Evolutionary conservation across 495 filamentous ascomycete species (phyloP), one percentile per base, ranked within the genome.

Genomic region (Lepidopterella palustris): DNA sequence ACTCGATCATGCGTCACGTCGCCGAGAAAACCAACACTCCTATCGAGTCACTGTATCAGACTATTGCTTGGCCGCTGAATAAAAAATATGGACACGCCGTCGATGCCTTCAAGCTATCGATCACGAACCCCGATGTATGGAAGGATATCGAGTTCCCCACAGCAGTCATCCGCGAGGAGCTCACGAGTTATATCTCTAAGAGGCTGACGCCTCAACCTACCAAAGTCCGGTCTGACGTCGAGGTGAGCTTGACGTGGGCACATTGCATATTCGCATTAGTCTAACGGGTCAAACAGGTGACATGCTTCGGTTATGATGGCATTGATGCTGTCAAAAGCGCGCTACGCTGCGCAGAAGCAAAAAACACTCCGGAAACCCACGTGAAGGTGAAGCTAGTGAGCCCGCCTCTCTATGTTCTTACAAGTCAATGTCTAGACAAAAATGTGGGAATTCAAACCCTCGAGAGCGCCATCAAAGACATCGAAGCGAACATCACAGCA

Each of bases 101-200:
- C 64, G 93, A 98, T 72, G 95, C 95, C 5, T 97, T 98, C 82
- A 97, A 97, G 80, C 85, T 96, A 18, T 92, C 90, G 52, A 98
- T 98, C 78, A 97, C 95, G 29, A 97, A 97, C 79, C 89, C 92
- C 50, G 89, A 93, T 54, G 90, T 97, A 24, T 98, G 93, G 93
- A 85, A 87, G 61, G 92, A 91, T 40, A 86, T 96, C 66, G 78
- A 80, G 29, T 98, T 98, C 78, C 87, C 90, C 61, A 92, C 78
- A 74, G 85, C 90, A 4, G 77, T 86, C n/a, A 88, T 95, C 58
- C 85, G 87, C 68, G 83, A 87, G 32, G 93, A 98, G 75, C 79
- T 98, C 50, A 85, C 87, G 73, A 83, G 83, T 47, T 98, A 97
- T 77, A 97, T 97, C 73, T 81, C 87, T 76, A 97, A 96, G 80